Percentiles rank a stretch among this genome's conserved stretches.
phyloP scores from a whole-genome alignment of 306 rosid species.

The Arachis stenosperma region DNA sequence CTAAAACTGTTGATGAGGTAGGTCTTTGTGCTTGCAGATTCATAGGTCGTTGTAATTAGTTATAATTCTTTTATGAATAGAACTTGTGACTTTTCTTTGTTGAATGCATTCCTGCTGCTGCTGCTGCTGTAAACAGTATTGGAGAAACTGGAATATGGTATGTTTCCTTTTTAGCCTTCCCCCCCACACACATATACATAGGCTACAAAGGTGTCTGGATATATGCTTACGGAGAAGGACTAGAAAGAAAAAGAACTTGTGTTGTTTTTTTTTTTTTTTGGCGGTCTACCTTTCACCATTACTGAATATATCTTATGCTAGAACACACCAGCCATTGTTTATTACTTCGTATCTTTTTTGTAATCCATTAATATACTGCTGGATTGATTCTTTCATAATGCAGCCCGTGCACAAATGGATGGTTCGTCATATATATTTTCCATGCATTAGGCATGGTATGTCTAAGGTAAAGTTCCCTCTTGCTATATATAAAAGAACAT shows the following conservation, averaged over 20 bases:
- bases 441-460: slow-evolving; percentile 76
- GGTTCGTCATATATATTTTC: slow-evolving; percentile 92
- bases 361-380: slow-evolving; percentile 33
- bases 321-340: slow-evolving; percentile 18
- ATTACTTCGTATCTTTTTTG: slow-evolving; percentile 3
- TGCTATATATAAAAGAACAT: slow-evolving; percentile 20
- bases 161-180: slow-evolving; percentile 43
- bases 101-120: slow-evolving; percentile 50
- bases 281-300: background rate
- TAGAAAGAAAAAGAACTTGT: background rate
- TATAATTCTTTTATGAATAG: slow-evolving; percentile 29
- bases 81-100: slow-evolving; percentile 45
- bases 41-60: slow-evolving; percentile 14
- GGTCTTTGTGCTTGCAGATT: slow-evolving; percentile 33
- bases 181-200: slow-evolving; percentile 14
- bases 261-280: background rate
- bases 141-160: slow-evolving; percentile 99
- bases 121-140: slow-evolving; percentile 78
- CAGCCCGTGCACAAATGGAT: slow-evolving; percentile 99
- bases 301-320: slow-evolving; percentile 11
- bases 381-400: slow-evolving; percentile 36
- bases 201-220: background rate
- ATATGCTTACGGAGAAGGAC: background rate
- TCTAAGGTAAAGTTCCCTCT: slow-evolving; percentile 68
- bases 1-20: slow-evolving; percentile 96